Base-by-base conservation (phyloP, 495 filamentous ascomycete genomes). In the Daldinia concentrica region DNA sequence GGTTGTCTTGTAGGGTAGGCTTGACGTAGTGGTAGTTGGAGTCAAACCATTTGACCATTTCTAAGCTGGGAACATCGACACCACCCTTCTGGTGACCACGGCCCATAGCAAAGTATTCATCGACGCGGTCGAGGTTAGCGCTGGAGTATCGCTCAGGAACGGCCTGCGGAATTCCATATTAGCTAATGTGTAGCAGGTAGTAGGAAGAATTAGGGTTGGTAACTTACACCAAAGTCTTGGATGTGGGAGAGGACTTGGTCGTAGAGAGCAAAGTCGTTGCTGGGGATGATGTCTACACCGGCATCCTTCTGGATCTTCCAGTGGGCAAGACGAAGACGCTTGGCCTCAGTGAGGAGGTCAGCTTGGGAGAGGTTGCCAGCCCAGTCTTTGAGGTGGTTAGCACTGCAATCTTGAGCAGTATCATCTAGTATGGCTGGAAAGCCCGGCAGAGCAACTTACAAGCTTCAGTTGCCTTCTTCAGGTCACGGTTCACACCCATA, bases 41-140 rank as follows among this genome's bases (percentile, higher is more conserved):
- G 87, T 99, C 95, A 81, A 99, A 99, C 95, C 96, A 99, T 86
- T 99, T 99, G 61, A 99, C 95, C 95, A 99, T 99, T 87, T 99
- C 95, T 80, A 98, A 86, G 77, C 85, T 86, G 55, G 95, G 94
- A 75, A 99, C 95, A 85, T 99, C 95, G 72, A 99, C 88, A 73
- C 90, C 93, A 63, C 87, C 86, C 87, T 92, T 93, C 84, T 99
- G 95, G 82, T 93, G 94, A 81, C 95, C 95, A 88, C 95, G 91
- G 77, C 96, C 95, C 95, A 98, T 97, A 80, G 95, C 96, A 80
- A 98, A 99, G 91, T 96, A 98, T 81, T 95, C 92, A 84, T 98
- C 95, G 76, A 99, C 85, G 52, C 91, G 83, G 82, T 92, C 82
- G 66, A 99, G 92, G 74, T 90, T 90, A 80, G 94, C 88, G 82